These are phyloP conservation scores for Vaucheria bursata DNA, from an alignment of 352 stramenopile species.

Conservation along the genomic window DNA sequence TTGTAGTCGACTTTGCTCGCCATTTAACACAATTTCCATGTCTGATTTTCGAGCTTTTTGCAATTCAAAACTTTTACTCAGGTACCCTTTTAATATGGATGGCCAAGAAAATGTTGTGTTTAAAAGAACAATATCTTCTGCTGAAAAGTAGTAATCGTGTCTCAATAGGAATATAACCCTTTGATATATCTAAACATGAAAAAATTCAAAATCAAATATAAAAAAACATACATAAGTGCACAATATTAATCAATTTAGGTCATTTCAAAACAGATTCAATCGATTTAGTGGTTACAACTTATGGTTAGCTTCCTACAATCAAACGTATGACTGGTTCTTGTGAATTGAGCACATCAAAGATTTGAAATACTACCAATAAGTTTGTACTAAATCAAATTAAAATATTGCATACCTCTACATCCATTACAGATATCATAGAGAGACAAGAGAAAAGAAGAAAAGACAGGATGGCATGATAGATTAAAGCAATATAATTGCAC, in stretches of 20 bases:
- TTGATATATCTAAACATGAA: conserved; percentile 9
- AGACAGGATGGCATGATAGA: too few relatives aligned
- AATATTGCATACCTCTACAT: too few relatives aligned
- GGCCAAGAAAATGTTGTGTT: conserved; percentile 78
- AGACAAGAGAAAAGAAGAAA: too few relatives aligned
- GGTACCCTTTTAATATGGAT: conserved; percentile 75
- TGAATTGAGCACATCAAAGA: not conserved
- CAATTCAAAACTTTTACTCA: conserved; percentile 76
- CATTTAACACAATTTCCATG: conserved; percentile 57
- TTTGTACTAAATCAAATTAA: too few relatives aligned
- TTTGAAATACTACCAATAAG: not conserved
- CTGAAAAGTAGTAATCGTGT: conserved; percentile 68
- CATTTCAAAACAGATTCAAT: conserved; percentile 11
- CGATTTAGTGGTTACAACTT: not conserved
- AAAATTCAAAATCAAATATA: not conserved
- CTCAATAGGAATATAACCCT: conserved; percentile 64
- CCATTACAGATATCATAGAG: too few relatives aligned
- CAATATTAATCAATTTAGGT: not conserved
- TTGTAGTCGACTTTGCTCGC: conserved; percentile 69
- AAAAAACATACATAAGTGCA: not conserved
- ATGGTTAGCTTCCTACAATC: not conserved
- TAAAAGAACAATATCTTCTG: conserved; percentile 78
- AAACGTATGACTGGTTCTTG: not conserved
- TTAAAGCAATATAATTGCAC: too few relatives aligned
- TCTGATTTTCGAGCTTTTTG: conserved; percentile 76